phyloP scores from a whole-genome alignment of 2,329 filamentous ascomycete species.

The Alternaria arborescens region DNA sequence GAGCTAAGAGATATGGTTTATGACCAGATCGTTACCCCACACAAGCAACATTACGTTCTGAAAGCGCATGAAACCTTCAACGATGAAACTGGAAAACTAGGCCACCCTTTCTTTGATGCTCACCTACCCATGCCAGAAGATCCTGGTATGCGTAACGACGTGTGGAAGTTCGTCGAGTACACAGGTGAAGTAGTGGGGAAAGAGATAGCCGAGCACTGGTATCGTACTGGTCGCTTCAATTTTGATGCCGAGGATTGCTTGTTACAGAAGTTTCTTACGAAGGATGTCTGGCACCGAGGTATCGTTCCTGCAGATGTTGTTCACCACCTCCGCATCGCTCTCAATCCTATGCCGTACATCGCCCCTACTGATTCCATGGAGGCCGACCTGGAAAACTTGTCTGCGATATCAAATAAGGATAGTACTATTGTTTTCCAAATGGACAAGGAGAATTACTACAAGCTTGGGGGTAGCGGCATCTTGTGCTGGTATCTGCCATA shows the following conservation, averaged over 20 bases:
- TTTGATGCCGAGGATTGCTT: not conserved
- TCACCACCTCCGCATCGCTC: no score
- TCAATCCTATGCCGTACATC: not conserved
- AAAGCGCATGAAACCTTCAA: not conserved
- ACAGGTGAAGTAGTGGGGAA: not conserved
- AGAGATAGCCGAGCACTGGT: not conserved
- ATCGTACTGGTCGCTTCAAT: not conserved
- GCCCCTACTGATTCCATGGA: not conserved
- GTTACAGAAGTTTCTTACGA: rapidly evolving
- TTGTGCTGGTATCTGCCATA: no score
- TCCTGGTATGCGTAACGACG: not conserved
- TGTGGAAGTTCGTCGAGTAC: not conserved
- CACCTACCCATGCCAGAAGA: not conserved
- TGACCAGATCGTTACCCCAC: not conserved
- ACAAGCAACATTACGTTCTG: not conserved
- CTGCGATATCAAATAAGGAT: not conserved
- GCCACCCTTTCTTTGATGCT: not conserved
- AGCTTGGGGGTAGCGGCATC: no score
- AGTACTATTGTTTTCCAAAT: not conserved
- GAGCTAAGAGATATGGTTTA: not conserved
- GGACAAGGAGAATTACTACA: no score
- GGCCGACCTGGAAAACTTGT: not conserved
- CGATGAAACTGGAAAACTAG: not conserved
- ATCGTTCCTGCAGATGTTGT: not conserved
- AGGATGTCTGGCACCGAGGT: not conserved